phyloP scores from a whole-genome alignment of 225 moss, liverwort and hornwort species.

The Pseudisothecium myosuroides region DNA sequence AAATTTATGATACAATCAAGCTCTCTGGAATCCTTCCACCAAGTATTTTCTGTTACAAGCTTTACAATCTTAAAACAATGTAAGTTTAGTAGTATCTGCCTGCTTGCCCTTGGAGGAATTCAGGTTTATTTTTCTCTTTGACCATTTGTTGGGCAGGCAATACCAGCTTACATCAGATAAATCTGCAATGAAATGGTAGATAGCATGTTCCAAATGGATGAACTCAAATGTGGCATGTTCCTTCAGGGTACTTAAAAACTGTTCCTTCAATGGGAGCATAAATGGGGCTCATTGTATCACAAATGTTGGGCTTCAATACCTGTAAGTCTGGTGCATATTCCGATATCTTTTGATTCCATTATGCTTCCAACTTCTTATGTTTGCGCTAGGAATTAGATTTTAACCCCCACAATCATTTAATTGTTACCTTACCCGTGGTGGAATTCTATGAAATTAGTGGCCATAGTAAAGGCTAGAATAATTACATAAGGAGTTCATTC shows the following conservation, averaged over 20 bases:
- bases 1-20: rapidly evolving
- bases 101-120: not conserved
- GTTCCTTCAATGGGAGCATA: not conserved
- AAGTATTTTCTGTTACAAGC: not conserved
- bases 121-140: not conserved
- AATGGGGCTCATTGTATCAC: no score
- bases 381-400: not conserved
- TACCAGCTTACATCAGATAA: not conserved
- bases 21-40: not conserved
- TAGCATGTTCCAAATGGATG: not conserved
- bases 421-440: no score
- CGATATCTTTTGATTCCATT: not conserved
- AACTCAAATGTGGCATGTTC: not conserved
- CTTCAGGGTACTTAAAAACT: not conserved
- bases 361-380: not conserved
- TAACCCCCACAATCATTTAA: not conserved
- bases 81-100: not conserved
- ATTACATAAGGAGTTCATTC: no score
- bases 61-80: rapidly evolving
- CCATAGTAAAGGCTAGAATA: no score
- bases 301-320: no score
- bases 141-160: not conserved
- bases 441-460: no score
- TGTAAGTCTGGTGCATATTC: not conserved
- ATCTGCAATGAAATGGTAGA: not conserved